A percentile compares a stretch with the other conserved stretches of the same genome.
phyloP scores from a whole-genome alignment of 305 asterid species.

The Fraxinus nigra region DNA sequence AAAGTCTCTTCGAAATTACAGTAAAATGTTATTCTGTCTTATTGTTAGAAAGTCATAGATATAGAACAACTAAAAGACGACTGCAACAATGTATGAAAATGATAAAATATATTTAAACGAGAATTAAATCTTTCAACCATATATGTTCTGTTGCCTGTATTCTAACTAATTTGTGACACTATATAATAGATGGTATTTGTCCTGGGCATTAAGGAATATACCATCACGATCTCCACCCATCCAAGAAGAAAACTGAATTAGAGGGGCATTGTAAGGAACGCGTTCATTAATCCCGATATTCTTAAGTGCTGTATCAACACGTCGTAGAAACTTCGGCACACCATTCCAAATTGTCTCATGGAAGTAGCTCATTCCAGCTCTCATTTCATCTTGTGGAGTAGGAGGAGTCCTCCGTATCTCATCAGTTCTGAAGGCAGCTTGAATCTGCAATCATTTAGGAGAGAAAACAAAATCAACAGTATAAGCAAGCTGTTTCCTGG shows the following conservation, averaged over 20 bases:
- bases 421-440: constrained; percentile 39
- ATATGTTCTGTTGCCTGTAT: background rate
- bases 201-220: background rate
- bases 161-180: background rate
- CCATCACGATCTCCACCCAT: constrained; percentile 47
- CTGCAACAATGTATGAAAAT: background rate
- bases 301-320: constrained; percentile 34
- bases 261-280: constrained; percentile 38
- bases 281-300: constrained; percentile 35
- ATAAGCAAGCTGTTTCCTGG: constrained; percentile 18
- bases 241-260: constrained; percentile 41
- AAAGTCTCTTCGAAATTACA: background rate
- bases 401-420: constrained; percentile 36
- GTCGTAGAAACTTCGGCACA: constrained; percentile 32
- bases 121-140: background rate
- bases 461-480: background rate
- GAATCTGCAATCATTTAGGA: constrained; percentile 12
- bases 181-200: background rate
- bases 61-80: background rate
- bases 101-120: background rate
- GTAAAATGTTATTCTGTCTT: background rate
- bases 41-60: background rate
- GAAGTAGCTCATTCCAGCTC: constrained; percentile 39
- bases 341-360: constrained; percentile 37
- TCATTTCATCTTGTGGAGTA: constrained; percentile 38